phyloP scores from a whole-genome alignment of 2,329 filamentous ascomycete species.

The Mollisia scopiformis region DNA sequence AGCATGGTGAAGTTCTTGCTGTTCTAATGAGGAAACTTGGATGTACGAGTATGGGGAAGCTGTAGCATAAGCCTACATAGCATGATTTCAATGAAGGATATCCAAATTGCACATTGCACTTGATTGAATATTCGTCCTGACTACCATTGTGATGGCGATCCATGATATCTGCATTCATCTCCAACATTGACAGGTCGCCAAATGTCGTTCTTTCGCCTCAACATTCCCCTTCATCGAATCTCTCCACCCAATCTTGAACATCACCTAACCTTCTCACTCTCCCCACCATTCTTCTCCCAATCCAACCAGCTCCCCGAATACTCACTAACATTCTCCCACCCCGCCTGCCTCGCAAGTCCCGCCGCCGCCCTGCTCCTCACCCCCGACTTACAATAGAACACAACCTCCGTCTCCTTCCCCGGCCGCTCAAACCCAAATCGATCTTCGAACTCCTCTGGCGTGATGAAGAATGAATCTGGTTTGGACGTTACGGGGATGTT shows the following conservation, averaged over 20 bases:
- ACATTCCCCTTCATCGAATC: background rate
- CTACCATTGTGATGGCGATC: background rate
- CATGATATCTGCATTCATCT: background rate
- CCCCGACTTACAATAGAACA: conserved; percentile 95
- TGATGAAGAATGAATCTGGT: conserved; percentile 79
- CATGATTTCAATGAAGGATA: background rate
- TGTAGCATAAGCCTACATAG: background rate
- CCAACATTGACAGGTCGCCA: too few species aligned
- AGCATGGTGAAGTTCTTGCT: conserved; percentile 25
- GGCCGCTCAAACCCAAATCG: conserved; percentile 79
- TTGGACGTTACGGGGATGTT: conserved; percentile 80
- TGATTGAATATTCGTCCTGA: background rate
- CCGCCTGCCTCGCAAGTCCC: conserved; percentile 73
- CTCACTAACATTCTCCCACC: conserved; percentile 73
- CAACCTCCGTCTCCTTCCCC: conserved; percentile 55
- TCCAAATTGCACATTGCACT: background rate
- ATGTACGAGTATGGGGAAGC: background rate
- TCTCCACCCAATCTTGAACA: background rate
- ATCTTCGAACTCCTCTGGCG: conserved; percentile 79
- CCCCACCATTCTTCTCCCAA: conserved; percentile 75
- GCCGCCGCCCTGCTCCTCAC: conserved; percentile 81
- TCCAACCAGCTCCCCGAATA: conserved; percentile 81
- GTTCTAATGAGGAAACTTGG: background rate
- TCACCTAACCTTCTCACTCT: conserved; percentile 22
- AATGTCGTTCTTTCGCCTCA: too few species aligned